Evolutionary conservation across 2,329 filamentous ascomycete species (phyloP), one percentile per base, ranked within the genome.

Genomic region (Alternaria sp.): DNA sequence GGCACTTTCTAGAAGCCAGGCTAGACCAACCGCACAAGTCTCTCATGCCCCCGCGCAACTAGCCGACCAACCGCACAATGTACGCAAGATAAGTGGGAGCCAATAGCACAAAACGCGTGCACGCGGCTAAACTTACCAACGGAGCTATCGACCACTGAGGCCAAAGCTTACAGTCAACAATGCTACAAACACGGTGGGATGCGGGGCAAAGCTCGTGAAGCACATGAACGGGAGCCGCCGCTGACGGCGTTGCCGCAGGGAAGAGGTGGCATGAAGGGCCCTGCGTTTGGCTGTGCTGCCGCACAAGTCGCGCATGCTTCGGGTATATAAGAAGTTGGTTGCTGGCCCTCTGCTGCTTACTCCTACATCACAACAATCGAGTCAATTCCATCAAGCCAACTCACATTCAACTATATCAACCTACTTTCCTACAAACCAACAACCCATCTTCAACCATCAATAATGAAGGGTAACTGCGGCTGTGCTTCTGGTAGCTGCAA

Each of bases 401-500:
- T 23, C 54, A 57, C 56, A 12, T n/a, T 50, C 30, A 25, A 45
- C 15, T 26, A 36, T 10, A 32, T 12, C 32, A 60, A 17, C 7
- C 19, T 25, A 17, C 6, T 13, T 54, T 49, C 11, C 50, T 51
- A 51, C 43, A 25, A 52, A 61, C 23, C 44, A 57, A 62, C 51
- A 40, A 28, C 17, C 46, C 32, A 50, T 36, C 25, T 47, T 40
- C 45, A 51, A 43, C 26, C 51, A 61, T 57, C 61, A 60, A 40
- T 17, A 69, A 69, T 62, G 56, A 70, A 67, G 61, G 69, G 69
- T 46, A 71, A 73, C 70, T 74, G 71, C 61, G 71, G 70, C 58
- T 75, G 73, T 63, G 62, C 68, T 54, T 61, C 69, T 17, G 68
- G 66, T 17, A 54, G 62, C 52, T 75, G 73, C 70, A 70, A 65